Evolutionary conservation across 495 filamentous ascomycete genomes (phyloP).

Genomic region (Trichoderma erinaceum): DNA sequence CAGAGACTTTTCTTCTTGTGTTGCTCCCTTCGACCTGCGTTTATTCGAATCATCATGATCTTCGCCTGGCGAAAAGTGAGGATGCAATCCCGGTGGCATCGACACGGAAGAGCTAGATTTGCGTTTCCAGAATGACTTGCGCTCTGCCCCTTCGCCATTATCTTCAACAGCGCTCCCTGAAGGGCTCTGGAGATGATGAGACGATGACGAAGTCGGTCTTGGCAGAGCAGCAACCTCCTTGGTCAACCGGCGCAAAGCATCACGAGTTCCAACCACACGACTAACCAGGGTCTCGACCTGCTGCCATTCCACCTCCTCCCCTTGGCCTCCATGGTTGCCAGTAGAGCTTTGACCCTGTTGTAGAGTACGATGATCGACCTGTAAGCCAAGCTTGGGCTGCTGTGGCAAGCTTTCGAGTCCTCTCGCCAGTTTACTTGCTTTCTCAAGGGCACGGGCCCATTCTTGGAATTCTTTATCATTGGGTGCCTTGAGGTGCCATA

Average conservation of each 20-base stretch:
- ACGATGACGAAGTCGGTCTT: conserved; percentile 36
- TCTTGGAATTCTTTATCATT: conserved; percentile 76
- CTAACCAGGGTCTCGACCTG: conserved; percentile 77
- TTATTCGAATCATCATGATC: conserved; percentile 12
- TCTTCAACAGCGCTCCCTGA: conserved; percentile 38
- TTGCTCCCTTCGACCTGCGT: conserved; percentile 22
- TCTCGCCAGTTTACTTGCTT: conserved; percentile 55
- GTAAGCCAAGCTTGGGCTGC: conserved; percentile 15
- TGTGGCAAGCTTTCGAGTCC: conserved; percentile 37
- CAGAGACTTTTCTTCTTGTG: conserved; percentile 53
- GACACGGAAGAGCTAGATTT: conserved; percentile 53
- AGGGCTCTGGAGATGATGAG: conserved; percentile 34
- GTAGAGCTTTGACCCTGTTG: background rate
- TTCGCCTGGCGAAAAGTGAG: conserved; percentile 30
- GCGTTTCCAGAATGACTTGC: conserved; percentile 81
- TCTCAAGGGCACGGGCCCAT: conserved; percentile 82
- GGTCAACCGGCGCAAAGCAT: conserved; percentile 77
- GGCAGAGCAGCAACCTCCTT: conserved; percentile 62
- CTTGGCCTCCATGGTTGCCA: conserved; percentile 27
- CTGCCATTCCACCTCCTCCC: conserved; percentile 78
- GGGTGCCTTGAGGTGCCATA: conserved; percentile 89
- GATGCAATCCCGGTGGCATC: conserved; percentile 39
- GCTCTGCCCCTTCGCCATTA: conserved; percentile 35
- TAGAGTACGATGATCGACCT: conserved; percentile 22
- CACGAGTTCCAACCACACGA: conserved; percentile 76